Evolutionary conservation across 257 asterid species (phyloP).

Genomic region (Jasminum sambac): DNA sequence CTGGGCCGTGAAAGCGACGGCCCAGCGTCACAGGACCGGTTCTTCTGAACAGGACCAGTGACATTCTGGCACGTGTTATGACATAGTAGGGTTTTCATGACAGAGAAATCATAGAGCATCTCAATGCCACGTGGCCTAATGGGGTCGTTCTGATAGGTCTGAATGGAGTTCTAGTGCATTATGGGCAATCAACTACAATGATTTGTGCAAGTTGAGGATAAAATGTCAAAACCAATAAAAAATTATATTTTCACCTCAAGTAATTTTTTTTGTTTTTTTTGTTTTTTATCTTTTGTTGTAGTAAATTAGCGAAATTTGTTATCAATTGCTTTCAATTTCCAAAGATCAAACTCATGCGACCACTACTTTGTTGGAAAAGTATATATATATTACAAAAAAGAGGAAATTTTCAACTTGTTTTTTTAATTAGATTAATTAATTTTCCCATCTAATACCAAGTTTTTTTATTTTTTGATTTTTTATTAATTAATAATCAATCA

Average conservation of each 20-base stretch:
- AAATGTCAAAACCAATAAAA: background rate
- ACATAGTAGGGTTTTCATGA: background rate
- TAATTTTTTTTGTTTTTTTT: no score
- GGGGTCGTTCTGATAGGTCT: slow-evolving; percentile 2
- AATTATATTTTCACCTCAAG: background rate
- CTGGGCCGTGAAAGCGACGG: background rate
- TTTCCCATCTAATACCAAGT: no score
- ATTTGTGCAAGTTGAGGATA: background rate
- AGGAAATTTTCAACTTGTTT: no score
- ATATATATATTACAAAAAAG: no score
- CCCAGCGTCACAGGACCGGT: slow-evolving; percentile 7
- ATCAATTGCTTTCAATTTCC: no score
- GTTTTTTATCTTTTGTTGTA: no score
- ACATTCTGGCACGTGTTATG: slow-evolving; percentile 23
- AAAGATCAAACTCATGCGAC: no score
- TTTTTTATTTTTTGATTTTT: no score
- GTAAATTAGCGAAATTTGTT: no score
- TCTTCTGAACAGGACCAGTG: background rate
- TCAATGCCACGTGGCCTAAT: slow-evolving; percentile 24
- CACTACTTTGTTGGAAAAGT: no score
- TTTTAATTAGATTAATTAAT: no score
- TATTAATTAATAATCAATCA: no score
- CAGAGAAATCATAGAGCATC: background rate
- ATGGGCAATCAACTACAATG: background rate
- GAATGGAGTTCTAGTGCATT: background rate